A percentile compares a stretch with the other conserved stretches of the same genome.
Evolutionary conservation across 108 stramenopile species (phyloP).

Genomic region (Pinguiococcus pyrenoidosus): DNA sequence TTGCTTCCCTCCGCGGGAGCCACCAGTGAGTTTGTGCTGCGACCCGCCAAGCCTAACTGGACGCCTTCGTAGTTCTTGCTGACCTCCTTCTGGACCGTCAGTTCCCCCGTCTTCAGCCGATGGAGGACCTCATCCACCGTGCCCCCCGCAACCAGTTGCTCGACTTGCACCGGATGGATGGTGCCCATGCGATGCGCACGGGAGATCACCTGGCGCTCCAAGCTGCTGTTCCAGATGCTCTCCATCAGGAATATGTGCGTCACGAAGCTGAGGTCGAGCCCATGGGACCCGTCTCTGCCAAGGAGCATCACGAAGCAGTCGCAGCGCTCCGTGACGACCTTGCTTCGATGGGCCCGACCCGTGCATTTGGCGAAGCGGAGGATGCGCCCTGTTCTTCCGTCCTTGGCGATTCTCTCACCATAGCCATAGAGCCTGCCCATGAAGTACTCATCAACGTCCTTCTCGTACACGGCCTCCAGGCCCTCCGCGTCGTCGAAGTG

Average conservation of each 20-base stretch:
- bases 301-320: conserved; percentile 59
- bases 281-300: conserved; percentile 70
- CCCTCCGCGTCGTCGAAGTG: background rate
- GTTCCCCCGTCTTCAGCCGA: no score
- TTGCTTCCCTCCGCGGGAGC: no score
- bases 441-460: background rate
- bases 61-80: no score
- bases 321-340: no score
- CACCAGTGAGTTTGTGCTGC: no score
- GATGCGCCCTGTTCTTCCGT: background rate
- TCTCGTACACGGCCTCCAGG: background rate
- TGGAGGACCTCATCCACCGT: conserved; percentile 68
- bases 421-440: background rate
- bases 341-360: no score
- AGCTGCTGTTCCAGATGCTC: conserved; percentile 55
- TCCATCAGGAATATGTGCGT: conserved; percentile 84
- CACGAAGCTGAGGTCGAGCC: conserved; percentile 81
- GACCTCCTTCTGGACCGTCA: no score
- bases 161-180: conserved; percentile 58
- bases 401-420: background rate
- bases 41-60: no score
- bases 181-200: conserved; percentile 87
- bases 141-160: conserved; percentile 60
- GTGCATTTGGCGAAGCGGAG: background rate
- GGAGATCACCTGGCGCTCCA: conserved; percentile 59